These are phyloP conservation scores for Taphrina wiesneri DNA, from an alignment of 1,139 yeast species.

Conservation along the genomic window DNA sequence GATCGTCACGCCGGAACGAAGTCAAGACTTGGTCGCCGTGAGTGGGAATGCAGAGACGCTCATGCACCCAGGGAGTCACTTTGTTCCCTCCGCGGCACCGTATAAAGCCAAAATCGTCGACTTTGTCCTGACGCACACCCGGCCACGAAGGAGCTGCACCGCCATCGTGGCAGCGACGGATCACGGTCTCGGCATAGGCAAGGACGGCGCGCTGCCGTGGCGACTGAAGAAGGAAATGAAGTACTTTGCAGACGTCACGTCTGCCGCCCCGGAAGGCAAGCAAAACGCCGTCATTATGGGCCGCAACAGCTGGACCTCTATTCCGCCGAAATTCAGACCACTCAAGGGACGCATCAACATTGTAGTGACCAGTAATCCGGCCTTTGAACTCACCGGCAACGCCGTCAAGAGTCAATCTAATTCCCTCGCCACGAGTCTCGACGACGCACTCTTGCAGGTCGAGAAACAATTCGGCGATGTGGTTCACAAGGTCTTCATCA, in stretches of 20 bases:
- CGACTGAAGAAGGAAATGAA: conserved; percentile 77
- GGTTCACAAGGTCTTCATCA: conserved; percentile 59
- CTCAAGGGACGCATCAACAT: conserved; percentile 73
- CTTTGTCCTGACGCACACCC: conserved; percentile 32
- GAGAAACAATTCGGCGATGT: conserved; percentile 27
- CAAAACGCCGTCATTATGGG: conserved; percentile 93
- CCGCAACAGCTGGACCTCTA: conserved; percentile 91
- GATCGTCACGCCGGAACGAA: conserved; percentile 74
- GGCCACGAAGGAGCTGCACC: conserved; percentile 35
- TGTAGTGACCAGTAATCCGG: conserved; percentile 54
- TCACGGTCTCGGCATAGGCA: conserved; percentile 83
- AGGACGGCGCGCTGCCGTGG: conserved; percentile 86
- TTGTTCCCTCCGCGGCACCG: conserved; percentile 56
- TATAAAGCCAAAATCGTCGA: conserved; percentile 26
- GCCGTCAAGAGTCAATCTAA: conserved; percentile 16
- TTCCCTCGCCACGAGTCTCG: conserved; percentile 24
- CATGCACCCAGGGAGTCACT: conserved; percentile 83
- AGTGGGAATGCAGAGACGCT: conserved; percentile 53
- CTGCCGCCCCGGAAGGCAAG: conserved; percentile 43
- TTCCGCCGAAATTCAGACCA: conserved; percentile 82
- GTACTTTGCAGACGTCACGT: conserved; percentile 75
- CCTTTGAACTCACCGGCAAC: conserved; percentile 17
- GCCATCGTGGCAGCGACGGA: conserved; percentile 75
- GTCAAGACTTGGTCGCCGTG: conserved; percentile 58
- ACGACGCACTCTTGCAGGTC: conserved; percentile 20